Evolutionary conservation across 2,329 filamentous ascomycete species (phyloP).

Genomic region (Corinectria fuckeliana): DNA sequence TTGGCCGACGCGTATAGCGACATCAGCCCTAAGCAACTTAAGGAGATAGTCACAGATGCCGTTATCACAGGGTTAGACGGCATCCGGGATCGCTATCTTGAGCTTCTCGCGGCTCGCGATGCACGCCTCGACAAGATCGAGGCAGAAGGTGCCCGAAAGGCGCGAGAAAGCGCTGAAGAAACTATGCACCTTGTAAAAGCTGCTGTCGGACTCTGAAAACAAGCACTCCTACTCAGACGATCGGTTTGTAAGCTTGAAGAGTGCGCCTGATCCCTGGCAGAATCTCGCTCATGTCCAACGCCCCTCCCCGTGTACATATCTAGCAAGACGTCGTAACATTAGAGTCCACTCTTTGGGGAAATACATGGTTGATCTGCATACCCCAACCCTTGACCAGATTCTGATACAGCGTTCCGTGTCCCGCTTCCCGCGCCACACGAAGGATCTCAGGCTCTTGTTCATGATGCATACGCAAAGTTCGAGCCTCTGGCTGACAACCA

Average conservation of each 20-base stretch:
- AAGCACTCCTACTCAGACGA: not conserved
- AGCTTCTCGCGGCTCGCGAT: constrained; percentile 55
- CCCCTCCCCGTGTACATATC: not conserved
- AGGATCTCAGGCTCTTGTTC: constrained; percentile 14
- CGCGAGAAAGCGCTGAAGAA: constrained; percentile 64
- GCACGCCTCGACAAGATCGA: constrained; percentile 64
- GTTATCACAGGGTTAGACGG: constrained; percentile 60
- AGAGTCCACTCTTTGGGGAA: not conserved
- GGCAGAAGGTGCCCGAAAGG: constrained; percentile 63
- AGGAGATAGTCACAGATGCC: constrained; percentile 63
- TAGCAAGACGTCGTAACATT: not conserved
- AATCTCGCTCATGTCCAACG: not conserved
- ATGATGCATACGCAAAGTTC: constrained; percentile 67
- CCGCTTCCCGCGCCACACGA: not conserved
- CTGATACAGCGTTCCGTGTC: not conserved
- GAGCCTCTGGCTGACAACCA: constrained; percentile 72
- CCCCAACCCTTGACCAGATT: not conserved
- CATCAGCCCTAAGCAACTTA: constrained; percentile 47
- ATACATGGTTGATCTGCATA: not conserved
- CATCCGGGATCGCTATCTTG: constrained; percentile 63
- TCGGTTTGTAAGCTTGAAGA: constrained; percentile 4
- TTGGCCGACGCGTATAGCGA: constrained; percentile 49
- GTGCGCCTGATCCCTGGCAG: not conserved
- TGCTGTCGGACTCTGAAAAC: constrained; percentile 56
- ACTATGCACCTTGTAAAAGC: constrained; percentile 62